Evolutionary conservation across 148 eudicot genomes (phyloP).

Genomic region (Cornus suecica): DNA sequence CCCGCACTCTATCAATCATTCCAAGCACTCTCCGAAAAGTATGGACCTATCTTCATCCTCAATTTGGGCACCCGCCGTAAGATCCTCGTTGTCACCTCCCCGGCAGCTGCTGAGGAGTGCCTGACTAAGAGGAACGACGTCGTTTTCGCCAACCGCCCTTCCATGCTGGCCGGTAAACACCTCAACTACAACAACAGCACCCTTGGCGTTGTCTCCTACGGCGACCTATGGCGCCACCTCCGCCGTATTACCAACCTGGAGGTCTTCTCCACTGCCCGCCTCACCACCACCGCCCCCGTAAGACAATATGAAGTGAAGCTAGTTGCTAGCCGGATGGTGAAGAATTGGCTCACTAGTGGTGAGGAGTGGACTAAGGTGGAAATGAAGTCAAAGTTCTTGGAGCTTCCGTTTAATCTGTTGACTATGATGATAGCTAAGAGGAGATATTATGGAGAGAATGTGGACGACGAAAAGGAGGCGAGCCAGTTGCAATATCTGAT

Average conservation of each 20-base stretch:
- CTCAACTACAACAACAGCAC: conserved; percentile 21
- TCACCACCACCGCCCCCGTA: neutral
- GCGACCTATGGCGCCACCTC: conserved; percentile 30
- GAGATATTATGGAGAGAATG: conserved; percentile 2
- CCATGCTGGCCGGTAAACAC: conserved; percentile 15
- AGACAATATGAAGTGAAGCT: neutral
- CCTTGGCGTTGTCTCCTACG: conserved; percentile 23
- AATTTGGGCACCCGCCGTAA: conserved; percentile 15
- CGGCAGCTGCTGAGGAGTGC: conserved; percentile 19
- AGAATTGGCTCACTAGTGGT: neutral
- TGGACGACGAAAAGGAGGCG: neutral
- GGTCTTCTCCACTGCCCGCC: conserved; percentile 12
- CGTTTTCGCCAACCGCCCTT: conserved; percentile 25
- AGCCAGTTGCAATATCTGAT: neutral
- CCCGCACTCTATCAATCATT: conserved; percentile 1
- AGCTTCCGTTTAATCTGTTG: conserved; percentile 18
- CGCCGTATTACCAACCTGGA: conserved; percentile 16
- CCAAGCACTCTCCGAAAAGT: neutral
- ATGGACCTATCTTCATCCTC: conserved; percentile 21
- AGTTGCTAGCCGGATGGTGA: neutral
- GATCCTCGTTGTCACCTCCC: conserved; percentile 18
- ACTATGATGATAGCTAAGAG: conserved; percentile 24
- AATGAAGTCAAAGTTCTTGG: conserved; percentile 12
- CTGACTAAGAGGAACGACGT: conserved; percentile 27
- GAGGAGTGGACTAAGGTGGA: neutral